phyloP scores from a whole-genome alignment of 768 basidiomycete genomes.

The Mycena filopes region DNA sequence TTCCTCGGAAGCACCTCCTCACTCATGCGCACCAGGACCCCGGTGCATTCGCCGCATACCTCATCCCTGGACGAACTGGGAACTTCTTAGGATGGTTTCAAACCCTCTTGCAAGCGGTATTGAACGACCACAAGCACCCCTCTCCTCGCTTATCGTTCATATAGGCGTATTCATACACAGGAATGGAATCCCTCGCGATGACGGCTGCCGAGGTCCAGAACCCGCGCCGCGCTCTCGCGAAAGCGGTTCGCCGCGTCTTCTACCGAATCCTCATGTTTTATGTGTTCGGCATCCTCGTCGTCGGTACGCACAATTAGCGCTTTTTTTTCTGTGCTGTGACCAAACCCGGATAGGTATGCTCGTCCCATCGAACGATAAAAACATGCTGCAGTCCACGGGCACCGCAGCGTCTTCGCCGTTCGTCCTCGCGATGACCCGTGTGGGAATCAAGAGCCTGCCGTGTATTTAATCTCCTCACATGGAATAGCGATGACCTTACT shows the following conservation, averaged over 20 bases:
- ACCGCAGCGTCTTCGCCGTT: constrained; percentile 73
- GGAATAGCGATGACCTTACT: background rate
- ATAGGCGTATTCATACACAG: constrained; percentile 70
- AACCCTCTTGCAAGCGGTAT: constrained; percentile 26
- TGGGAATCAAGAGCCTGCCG: constrained; percentile 63
- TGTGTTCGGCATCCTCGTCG: constrained; percentile 67
- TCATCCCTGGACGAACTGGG: constrained; percentile 17
- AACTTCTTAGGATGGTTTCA: constrained; percentile 32
- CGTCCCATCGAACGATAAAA: constrained; percentile 67
- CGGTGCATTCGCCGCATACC: constrained; percentile 24
- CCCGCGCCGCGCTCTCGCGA: constrained; percentile 73
- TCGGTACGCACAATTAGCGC: constrained; percentile 41
- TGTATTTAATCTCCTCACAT: constrained; percentile 23
- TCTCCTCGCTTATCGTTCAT: background rate
- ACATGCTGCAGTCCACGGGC: constrained; percentile 37
- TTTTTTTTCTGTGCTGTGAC: no score
- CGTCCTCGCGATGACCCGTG: constrained; percentile 73
- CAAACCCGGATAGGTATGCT: constrained; percentile 55
- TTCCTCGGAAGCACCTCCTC: no score
- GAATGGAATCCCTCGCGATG: constrained; percentile 60
- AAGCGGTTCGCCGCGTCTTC: constrained; percentile 69
- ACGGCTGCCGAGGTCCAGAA: constrained; percentile 68
- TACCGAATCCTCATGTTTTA: constrained; percentile 51
- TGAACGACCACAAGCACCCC: background rate
- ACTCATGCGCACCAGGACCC: constrained; percentile 3